Evolutionary conservation across 192 early-diverging fungal genomes (phyloP), one percentile per base, ranked within the genome.

Genomic region (Entophlyctis luteolus): DNA sequence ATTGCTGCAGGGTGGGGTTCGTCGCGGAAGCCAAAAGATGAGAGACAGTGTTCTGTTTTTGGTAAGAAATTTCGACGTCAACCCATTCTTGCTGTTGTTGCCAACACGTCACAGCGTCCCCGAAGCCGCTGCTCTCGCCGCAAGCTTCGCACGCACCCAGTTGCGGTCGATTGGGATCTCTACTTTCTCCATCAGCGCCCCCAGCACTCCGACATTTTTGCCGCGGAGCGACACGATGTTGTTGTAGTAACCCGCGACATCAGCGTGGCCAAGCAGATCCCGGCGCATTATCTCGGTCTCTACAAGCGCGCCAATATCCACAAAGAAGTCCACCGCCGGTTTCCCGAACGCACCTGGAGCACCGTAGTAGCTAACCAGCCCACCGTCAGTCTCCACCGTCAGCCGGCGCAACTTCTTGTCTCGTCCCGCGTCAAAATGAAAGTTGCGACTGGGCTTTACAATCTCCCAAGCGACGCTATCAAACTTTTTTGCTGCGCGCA

Each of bases 201-300:
- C 62, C 2, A 63, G 35, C 16, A 50, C 34, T 12, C 62, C 62
- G 35, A 63, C 45, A 46, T 63, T 50, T 32, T 50, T 63, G 1
- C 62, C 62, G 10, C 32, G n/a, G 22, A 63, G 38, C 18, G 62
- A 27, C 29, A 63, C 48, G 50, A 63, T 48, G 1, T 38, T 31
- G 18, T 14, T 14, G 33, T 63, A 63, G 5, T 14, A 33, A 1
- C 62, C 62, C 2, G 46, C 62, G 18, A 27, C 34, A 32, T 63
- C 48, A n/a, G 36, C 25, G 22, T 63, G 62, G 20, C 62, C 62
- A 36, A 63, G 38, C 42, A 63, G 27, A 63, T 63, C 62, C 6
- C 62, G 45, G 25, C 62, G 62, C 62, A 63, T 63, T 50, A 63
- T 63, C 14, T 63, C 62, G 6, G 62, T 49, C 48, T 63, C 62